Percentiles rank a stretch among this genome's conserved stretches.
Evolutionary conservation across 768 basidiomycete genomes (phyloP).

Genomic region (Leccinum rimulosum): DNA sequence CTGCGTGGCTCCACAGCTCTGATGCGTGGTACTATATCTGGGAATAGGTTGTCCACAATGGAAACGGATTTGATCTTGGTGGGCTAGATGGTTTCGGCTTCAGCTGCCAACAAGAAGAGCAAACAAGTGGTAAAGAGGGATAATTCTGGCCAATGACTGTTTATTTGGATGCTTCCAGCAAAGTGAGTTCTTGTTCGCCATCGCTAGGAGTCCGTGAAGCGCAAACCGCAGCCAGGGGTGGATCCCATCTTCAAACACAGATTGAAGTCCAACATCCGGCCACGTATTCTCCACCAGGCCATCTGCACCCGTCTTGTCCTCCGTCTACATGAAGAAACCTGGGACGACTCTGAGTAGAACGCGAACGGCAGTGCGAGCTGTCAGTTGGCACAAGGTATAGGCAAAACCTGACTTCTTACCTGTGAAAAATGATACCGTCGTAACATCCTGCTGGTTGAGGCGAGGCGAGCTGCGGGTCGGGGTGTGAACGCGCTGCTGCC

Average conservation of each 20-base stretch:
- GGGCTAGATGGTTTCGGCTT: constrained; percentile 50
- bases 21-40: constrained; percentile 93
- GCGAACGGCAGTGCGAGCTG: neutral
- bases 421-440: constrained; percentile 92
- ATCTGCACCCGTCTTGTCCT: constrained; percentile 92
- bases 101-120: neutral
- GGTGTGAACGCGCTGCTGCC: neutral
- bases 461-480: constrained; percentile 4
- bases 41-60: constrained; percentile 91
- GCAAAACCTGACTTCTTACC: constrained; percentile 41
- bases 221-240: constrained; percentile 87
- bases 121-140: neutral
- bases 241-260: constrained; percentile 84
- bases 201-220: constrained; percentile 88
- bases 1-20: constrained; percentile 76
- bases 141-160: constrained; percentile 43
- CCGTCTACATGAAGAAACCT: constrained; percentile 91
- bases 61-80: constrained; percentile 85
- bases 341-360: constrained; percentile 67
- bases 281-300: constrained; percentile 70
- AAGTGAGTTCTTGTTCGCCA: constrained; percentile 76
- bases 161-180: neutral
- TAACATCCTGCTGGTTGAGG: constrained; percentile 70
- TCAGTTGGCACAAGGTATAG: neutral
- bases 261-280: neutral